Base-by-base conservation (phyloP, 306 rosid genomes). In the cucumber (Cucumis sativus) region DNA sequence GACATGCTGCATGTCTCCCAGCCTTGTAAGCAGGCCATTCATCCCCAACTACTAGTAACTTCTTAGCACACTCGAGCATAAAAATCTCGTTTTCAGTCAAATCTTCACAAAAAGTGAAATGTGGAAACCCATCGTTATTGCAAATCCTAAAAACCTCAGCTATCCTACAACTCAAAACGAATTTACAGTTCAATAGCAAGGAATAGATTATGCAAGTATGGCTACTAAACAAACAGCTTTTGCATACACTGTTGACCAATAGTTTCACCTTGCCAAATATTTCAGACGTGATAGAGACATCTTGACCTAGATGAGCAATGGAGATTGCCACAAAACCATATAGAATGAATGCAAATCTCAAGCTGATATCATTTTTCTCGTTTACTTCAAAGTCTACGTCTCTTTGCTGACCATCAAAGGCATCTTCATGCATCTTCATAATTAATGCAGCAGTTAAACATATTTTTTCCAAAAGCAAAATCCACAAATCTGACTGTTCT, bases 1-100 rank as follows among this genome's bases (percentile, higher is more conserved):
- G 87, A 82, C 91, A 77, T 47, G 83, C 86, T 45, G 88, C 86
- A 77, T 80, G 73, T 30, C 43, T 76, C 79, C 89, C 89, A 14
- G 79, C 79, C 80, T 72, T 87, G 72, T 89, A 89, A 51, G 87
- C 87, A 76, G 82, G 63, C 93, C 93, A 89, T 55, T 80, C 63
- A 35, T 79, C 74, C 41, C 77, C 77, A 67, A 81, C 82, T 81
- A 20, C 41, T 41, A 85, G 66, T 62, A 85, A 43, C 76, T 52
- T 86, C 35, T 81, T 84, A 61, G 88, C 81, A 79, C 55, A 52
- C 43, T 84, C 77, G 3, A 84, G 51, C 3, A 79, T 81, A 71
- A 70, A 37, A 81, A 77, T 59, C 78, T 87, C 84, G 15, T 77
- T 76, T 80, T 85, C 84, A 82, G 81, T 59, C 59, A 76, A 68